phyloP scores from a whole-genome alignment of 164 flowering plant genomes.

The Vitis labrusca region DNA sequence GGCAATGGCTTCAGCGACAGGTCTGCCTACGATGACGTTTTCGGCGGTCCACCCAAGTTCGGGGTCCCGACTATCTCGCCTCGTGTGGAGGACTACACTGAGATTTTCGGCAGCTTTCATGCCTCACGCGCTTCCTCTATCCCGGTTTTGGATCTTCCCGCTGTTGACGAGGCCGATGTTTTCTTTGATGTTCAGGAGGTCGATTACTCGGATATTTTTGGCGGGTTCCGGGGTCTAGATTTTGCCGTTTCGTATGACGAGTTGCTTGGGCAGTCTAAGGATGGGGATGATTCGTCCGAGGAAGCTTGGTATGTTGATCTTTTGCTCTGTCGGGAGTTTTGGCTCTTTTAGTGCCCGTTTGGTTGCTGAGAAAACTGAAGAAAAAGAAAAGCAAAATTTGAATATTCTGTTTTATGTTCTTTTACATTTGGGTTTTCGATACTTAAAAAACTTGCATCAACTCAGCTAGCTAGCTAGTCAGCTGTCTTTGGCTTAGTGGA shows the following conservation, averaged over 20 bases:
- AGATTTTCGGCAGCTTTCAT: conserved; percentile 76
- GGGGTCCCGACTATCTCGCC: conserved; percentile 55
- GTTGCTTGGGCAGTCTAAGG: conserved; percentile 25
- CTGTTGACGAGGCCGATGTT: conserved; percentile 24
- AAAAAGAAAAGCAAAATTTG: no score
- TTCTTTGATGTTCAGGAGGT: conserved; percentile 34
- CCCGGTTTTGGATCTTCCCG: conserved; percentile 67
- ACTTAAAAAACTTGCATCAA: no score
- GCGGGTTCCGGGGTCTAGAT: conserved; percentile 36
- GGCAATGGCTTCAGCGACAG: conserved; percentile 23
- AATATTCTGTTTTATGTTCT: no score
- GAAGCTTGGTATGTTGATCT: conserved; percentile 44
- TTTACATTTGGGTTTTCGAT: no score
- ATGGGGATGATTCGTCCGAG: conserved; percentile 30
- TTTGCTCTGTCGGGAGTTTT: background rate
- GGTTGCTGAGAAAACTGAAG: background rate
- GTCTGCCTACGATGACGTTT: conserved; percentile 68
- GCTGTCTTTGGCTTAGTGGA: no score
- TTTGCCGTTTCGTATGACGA: conserved; percentile 43
- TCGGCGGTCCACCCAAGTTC: conserved; percentile 68
- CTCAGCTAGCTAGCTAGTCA: no score
- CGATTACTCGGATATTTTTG: conserved; percentile 59
- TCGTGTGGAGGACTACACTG: conserved; percentile 72
- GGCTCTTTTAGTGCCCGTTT: background rate
- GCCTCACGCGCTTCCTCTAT: conserved; percentile 57